Percentiles rank a stretch among this genome's conserved stretches.
phyloP scores from a whole-genome alignment of 2,329 filamentous ascomycete genomes.

The Sporothrix pallida region DNA sequence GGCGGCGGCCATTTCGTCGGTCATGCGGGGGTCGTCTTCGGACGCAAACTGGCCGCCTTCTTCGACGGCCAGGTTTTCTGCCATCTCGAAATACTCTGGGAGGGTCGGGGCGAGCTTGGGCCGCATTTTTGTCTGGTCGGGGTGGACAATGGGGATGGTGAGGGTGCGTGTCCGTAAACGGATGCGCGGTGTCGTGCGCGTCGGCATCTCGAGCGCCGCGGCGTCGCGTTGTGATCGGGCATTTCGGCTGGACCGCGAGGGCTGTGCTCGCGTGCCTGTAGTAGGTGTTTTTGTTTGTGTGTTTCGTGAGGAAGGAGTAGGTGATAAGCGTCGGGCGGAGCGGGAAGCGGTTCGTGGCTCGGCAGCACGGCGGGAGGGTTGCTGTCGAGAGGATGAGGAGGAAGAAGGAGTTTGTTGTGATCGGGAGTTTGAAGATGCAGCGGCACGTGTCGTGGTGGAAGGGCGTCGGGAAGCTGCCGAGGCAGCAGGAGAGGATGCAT shows the following conservation, averaged over 20 bases:
- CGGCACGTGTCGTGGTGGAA: constrained; percentile 42
- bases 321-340: constrained; percentile 35
- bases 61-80: constrained; percentile 59
- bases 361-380: constrained; percentile 26
- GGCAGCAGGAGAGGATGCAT: background rate
- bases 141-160: constrained; percentile 64
- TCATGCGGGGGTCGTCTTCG: constrained; percentile 63
- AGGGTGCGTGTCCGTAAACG: constrained; percentile 55
- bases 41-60: constrained; percentile 61
- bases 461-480: constrained; percentile 8
- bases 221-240: constrained; percentile 35
- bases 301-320: constrained; percentile 46
- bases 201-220: constrained; percentile 35
- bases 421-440: constrained; percentile 33
- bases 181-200: constrained; percentile 53
- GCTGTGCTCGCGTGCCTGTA: constrained; percentile 49
- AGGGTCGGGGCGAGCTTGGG: constrained; percentile 61
- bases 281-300: constrained; percentile 43
- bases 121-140: constrained; percentile 60
- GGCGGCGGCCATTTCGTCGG: constrained; percentile 64
- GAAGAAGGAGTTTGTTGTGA: background rate
- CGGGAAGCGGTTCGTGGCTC: constrained; percentile 23
- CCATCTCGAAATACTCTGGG: constrained; percentile 62
- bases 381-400: constrained; percentile 38
- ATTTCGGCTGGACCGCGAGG: constrained; percentile 40